phyloP scores from a whole-genome alignment of 2,329 filamentous ascomycete species.

The Didymella glomerata region DNA sequence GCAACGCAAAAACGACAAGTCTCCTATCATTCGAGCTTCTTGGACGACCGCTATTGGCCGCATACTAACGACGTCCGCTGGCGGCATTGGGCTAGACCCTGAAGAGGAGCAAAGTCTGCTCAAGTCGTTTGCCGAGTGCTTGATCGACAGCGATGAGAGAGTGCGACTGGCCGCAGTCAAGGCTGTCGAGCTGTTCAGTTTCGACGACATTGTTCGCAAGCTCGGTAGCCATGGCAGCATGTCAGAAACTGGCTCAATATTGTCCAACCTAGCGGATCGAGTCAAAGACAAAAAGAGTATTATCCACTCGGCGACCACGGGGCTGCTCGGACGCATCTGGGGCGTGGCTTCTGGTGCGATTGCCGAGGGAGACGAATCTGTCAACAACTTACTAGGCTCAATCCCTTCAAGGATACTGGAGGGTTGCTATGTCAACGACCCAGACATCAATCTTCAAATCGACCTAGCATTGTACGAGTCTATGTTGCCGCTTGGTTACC shows the following conservation, averaged over 20 bases:
- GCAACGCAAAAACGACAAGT: constrained; percentile 86
- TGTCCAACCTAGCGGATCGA: constrained; percentile 83
- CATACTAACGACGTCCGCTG: constrained; percentile 89
- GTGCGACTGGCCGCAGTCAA: constrained; percentile 90
- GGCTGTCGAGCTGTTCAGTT: constrained; percentile 80
- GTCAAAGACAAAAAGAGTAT: constrained; percentile 84
- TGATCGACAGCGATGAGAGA: constrained; percentile 88
- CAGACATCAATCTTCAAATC: constrained; percentile 82
- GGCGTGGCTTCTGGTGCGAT: constrained; percentile 91
- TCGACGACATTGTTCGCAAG: constrained; percentile 82
- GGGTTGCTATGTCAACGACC: constrained; percentile 88
- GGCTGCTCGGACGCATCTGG: constrained; percentile 85
- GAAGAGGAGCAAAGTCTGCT: constrained; percentile 82
- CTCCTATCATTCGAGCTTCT: constrained; percentile 78
- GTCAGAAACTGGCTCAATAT: constrained; percentile 76
- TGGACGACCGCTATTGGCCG: constrained; percentile 87
- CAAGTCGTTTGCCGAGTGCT: constrained; percentile 76
- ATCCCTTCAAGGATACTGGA: constrained; percentile 88
- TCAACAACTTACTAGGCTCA: constrained; percentile 76
- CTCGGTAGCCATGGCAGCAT: constrained; percentile 80
- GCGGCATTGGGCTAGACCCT: constrained; percentile 84
- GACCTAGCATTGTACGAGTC: constrained; percentile 87
- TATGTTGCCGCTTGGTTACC: constrained; percentile 88
- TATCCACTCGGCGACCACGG: constrained; percentile 88
- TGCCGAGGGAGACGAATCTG: constrained; percentile 78